Percentiles rank a stretch among this genome's conserved stretches.
These are phyloP conservation scores for Aspergillus nanangensis DNA, from an alignment of 495 filamentous ascomycete species.

Conservation along the genomic window DNA sequence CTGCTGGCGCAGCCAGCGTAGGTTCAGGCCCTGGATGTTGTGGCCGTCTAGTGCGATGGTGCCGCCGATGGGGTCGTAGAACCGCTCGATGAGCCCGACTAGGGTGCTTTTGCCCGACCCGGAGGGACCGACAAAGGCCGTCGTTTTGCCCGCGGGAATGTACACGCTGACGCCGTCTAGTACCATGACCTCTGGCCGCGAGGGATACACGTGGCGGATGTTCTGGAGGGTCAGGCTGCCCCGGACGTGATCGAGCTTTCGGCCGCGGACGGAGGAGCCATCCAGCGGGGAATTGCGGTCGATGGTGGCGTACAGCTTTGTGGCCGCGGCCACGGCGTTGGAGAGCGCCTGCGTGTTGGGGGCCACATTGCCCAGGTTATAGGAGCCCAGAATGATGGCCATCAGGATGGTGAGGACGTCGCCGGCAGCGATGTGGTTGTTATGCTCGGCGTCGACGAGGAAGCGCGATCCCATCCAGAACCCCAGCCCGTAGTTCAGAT, in stretches of 20 bases:
- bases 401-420: constrained; percentile 74
- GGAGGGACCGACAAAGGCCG: constrained; percentile 81
- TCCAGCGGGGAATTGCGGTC: constrained; percentile 83
- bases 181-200: constrained; percentile 80
- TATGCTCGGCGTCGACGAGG: constrained; percentile 60
- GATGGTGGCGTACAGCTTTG: constrained; percentile 90
- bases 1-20: constrained; percentile 87
- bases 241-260: constrained; percentile 60
- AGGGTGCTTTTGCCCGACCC: constrained; percentile 91
- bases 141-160: constrained; percentile 81
- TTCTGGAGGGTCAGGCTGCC: constrained; percentile 76
- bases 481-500: constrained; percentile 85
- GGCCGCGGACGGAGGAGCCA: constrained; percentile 63
- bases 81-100: constrained; percentile 85
- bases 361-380: constrained; percentile 82
- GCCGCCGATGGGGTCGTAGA: constrained; percentile 87
- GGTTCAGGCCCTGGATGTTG: constrained; percentile 73
- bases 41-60: constrained; percentile 76
- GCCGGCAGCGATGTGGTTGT: constrained; percentile 42
- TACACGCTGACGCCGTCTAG: constrained; percentile 74
- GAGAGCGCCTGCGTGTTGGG: constrained; percentile 82
- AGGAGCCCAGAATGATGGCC: constrained; percentile 88
- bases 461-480: constrained; percentile 92
- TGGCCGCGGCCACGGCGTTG: constrained; percentile 72
- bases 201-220: constrained; percentile 90